These are phyloP conservation scores for Apiospora sp. DNA, from an alignment of 2,329 filamentous ascomycete genomes.

Conservation along the genomic window DNA sequence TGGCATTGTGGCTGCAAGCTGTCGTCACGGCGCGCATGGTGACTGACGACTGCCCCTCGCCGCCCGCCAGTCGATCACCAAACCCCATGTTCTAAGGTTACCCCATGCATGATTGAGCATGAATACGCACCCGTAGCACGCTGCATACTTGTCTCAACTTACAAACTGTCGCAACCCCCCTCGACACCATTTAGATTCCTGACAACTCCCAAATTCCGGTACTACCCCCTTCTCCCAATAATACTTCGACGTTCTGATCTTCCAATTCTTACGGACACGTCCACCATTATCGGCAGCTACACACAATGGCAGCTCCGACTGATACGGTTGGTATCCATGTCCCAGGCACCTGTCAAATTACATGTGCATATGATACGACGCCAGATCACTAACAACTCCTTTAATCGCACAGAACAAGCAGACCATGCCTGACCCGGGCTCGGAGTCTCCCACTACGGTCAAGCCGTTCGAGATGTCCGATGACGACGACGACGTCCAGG, in stretches of 20 bases:
- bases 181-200: not conserved
- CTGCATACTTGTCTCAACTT: conserved; percentile 5
- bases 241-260: not conserved
- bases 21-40: conserved; percentile 18
- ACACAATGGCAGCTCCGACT: conserved; percentile 4
- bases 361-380: not conserved
- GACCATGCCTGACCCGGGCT: conserved; percentile 48
- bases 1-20: conserved; percentile 19
- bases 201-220: not conserved
- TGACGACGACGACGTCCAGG: conserved; percentile 74
- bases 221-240: not conserved
- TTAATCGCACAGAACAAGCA: conserved; percentile 51
- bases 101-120: conserved; percentile 19
- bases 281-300: conserved; percentile 5
- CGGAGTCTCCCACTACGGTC: conserved; percentile 72
- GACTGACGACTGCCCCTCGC: conserved; percentile 16
- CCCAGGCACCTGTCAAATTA: not conserved
- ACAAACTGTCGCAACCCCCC: conserved; percentile 16
- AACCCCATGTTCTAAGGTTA: not conserved
- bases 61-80: not conserved
- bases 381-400: not conserved
- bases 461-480: conserved; percentile 65
- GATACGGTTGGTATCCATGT: conserved; percentile 20
- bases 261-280: not conserved
- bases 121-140: not conserved